phyloP scores from a whole-genome alignment of 1,284 basidiomycete genomes.

The Trichosporon coremiiforme region DNA sequence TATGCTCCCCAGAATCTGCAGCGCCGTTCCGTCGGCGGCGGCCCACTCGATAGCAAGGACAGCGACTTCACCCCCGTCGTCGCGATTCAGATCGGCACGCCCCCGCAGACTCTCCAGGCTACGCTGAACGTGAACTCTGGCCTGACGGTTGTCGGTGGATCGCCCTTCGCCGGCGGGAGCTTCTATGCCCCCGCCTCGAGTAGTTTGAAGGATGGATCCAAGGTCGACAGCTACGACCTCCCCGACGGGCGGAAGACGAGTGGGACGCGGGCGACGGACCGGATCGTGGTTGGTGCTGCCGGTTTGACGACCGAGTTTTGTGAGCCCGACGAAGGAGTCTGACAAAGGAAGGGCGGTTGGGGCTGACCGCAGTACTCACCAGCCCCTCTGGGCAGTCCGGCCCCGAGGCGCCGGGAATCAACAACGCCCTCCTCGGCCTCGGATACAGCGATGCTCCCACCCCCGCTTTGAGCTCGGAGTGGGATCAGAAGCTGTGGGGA shows the following conservation, averaged over 20 bases:
- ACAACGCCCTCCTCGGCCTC: slow-evolving; percentile 13
- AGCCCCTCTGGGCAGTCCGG: background rate
- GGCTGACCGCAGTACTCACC: slow-evolving; percentile 2
- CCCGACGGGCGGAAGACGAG: background rate
- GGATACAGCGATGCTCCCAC: background rate
- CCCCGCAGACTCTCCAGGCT: slow-evolving; percentile 1
- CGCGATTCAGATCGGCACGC: slow-evolving; percentile 2
- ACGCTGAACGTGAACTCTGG: slow-evolving; percentile 1
- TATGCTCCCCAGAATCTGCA: background rate
- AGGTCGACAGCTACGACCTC: background rate
- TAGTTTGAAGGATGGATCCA: background rate
- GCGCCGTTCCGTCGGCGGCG: slow-evolving; percentile 15
- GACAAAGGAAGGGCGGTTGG: background rate
- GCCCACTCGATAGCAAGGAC: background rate
- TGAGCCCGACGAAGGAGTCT: background rate
- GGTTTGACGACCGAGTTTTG: background rate
- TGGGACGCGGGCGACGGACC: background rate
- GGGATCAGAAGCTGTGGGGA: slow-evolving; percentile 4
- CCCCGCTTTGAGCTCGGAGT: background rate
- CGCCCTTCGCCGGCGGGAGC: background rate
- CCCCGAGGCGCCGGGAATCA: background rate
- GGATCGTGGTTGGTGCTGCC: background rate
- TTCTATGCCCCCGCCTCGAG: slow-evolving; percentile 4
- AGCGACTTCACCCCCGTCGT: slow-evolving; percentile 6
- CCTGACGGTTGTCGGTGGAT: background rate